Percentiles rank a stretch among this genome's conserved stretches.
phyloP scores from a whole-genome alignment of 2,329 filamentous ascomycete genomes.

The Cercospora janseana region DNA sequence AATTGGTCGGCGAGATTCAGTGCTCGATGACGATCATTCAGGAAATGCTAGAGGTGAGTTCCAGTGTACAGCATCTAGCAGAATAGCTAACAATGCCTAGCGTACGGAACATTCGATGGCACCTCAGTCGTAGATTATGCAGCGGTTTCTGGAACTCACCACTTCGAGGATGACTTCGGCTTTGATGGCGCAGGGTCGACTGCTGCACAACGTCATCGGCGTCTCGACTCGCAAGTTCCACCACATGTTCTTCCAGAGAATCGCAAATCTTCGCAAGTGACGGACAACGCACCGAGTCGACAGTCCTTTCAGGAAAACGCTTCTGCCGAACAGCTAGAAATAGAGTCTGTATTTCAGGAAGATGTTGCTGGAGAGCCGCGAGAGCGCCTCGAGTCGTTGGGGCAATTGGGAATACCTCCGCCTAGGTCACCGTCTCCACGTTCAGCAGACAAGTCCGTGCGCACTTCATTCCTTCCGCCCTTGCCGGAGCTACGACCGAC shows the following conservation, averaged over 20 bases:
- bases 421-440: background rate
- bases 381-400: conserved; percentile 1
- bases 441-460: background rate
- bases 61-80: background rate
- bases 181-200: too few species aligned
- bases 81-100: background rate
- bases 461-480: background rate
- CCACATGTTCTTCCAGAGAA: too few species aligned
- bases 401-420: background rate
- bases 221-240: too few species aligned
- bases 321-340: too few species aligned
- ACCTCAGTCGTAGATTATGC: background rate
- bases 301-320: too few species aligned
- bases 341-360: too few species aligned
- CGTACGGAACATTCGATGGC: conserved; percentile 3
- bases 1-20: conserved; percentile 1
- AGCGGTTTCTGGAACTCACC: background rate
- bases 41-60: background rate
- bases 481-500: background rate
- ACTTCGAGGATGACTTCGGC: background rate
- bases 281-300: too few species aligned
- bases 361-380: too few species aligned
- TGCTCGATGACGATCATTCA: background rate
- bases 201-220: too few species aligned
- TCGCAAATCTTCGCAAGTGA: too few species aligned